These are phyloP conservation scores for Nicotiana knightiana DNA, from an alignment of 257 asterid genomes.

Conservation along the genomic window DNA sequence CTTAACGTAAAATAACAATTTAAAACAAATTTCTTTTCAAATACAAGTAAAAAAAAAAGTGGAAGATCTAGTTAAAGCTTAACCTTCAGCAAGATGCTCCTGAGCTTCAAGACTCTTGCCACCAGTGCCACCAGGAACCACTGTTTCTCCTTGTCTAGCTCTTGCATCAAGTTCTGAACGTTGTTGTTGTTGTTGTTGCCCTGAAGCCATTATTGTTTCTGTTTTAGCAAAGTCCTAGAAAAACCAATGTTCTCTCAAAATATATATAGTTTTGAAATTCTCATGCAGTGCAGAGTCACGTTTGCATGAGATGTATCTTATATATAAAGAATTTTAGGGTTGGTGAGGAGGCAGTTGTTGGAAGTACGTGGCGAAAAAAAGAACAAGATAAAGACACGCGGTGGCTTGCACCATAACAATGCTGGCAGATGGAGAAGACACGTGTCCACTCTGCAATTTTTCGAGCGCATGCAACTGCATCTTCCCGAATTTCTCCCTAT, in stretches of 20 bases:
- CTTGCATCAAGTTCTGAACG: slow-evolving; percentile 55
- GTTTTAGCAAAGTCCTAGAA: too few species aligned
- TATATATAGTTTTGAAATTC: background rate
- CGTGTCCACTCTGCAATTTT: background rate
- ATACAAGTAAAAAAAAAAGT: too few species aligned
- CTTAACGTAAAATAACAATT: too few species aligned
- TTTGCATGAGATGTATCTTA: background rate
- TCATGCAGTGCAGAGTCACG: background rate
- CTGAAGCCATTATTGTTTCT: slow-evolving; percentile 35
- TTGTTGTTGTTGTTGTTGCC: slow-evolving; percentile 31
- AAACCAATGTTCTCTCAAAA: background rate
- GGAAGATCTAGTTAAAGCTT: background rate
- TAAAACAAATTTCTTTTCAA: too few species aligned
- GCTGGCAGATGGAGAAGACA: background rate
- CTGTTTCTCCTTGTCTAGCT: slow-evolving; percentile 65
- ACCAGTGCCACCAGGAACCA: slow-evolving; percentile 81
- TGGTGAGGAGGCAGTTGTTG: background rate
- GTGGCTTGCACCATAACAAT: background rate
- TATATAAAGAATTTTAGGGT: too few species aligned
- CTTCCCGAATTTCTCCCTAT: background rate
- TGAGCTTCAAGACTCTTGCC: slow-evolving; percentile 86
- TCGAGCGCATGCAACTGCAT: background rate
- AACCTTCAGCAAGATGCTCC: slow-evolving; percentile 65
- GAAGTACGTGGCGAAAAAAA: background rate
- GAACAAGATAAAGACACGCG: background rate